Conservation (phyloP, 805 yeast species). For the Alloascoidea africana region DNA sequence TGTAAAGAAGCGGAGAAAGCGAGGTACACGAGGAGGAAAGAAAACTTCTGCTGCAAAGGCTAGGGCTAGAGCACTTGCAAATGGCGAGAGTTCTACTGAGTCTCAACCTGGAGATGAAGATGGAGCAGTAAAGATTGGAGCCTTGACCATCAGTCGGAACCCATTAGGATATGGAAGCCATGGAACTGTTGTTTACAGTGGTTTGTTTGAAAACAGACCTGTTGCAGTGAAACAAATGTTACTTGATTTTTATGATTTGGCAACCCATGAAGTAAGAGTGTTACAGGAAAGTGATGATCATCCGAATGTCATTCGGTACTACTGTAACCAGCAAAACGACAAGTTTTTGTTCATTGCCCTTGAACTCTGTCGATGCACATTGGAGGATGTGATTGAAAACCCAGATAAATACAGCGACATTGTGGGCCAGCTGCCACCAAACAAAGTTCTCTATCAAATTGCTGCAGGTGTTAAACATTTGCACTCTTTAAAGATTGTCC, state of each 20-base stretch:
- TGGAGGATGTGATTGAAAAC: conserved; percentile 70
- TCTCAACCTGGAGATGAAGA: conserved; percentile 1
- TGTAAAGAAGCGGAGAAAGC: conserved; percentile 44
- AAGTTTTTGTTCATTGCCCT: conserved; percentile 84
- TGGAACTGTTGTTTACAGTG: conserved; percentile 89
- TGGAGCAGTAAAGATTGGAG: conserved; percentile 7
- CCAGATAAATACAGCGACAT: conserved; percentile 23
- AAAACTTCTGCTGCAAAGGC: conserved; percentile 23
- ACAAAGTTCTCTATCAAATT: conserved; percentile 52
- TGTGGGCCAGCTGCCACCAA: conserved; percentile 28
- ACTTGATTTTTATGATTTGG: conserved; percentile 84
- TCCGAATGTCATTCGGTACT: conserved; percentile 87
- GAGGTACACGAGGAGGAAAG: conserved; percentile 80
- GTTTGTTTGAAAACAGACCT: conserved; percentile 80
- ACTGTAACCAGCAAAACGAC: conserved; percentile 83
- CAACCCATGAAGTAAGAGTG: conserved; percentile 77
- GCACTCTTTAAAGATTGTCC: conserved; percentile 84
- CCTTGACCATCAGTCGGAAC: conserved; percentile 46
- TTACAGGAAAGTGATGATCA: conserved; percentile 93
- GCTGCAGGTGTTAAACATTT: conserved; percentile 76
- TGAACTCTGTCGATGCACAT: conserved; percentile 78
- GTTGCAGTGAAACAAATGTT: conserved; percentile 95
- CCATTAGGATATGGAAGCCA: conserved; percentile 93
- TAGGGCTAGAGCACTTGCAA: background rate
- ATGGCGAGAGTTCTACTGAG: conserved; percentile 3